Evolutionary conservation across 1,284 basidiomycete genomes (phyloP).

Genomic region (Trichosporon asahii): DNA sequence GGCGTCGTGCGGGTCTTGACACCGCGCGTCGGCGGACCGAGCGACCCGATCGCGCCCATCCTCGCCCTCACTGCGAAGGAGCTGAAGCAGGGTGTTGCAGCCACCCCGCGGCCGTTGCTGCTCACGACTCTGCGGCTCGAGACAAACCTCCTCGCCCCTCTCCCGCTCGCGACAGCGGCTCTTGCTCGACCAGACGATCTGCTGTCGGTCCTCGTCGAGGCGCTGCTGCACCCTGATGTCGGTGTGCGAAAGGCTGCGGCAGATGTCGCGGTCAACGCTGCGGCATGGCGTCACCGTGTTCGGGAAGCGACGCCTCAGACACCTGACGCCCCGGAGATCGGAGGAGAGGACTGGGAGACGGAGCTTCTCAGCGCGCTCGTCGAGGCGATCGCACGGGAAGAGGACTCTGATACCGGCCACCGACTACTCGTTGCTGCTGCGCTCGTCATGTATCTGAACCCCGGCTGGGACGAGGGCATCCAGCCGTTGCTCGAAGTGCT

Average conservation of each 20-base stretch:
- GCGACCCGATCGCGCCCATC: constrained; percentile 39
- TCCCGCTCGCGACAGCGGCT: constrained; percentile 56
- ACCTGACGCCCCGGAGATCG: constrained; percentile 52
- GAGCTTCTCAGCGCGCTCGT: constrained; percentile 75
- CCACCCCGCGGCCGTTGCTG: constrained; percentile 54
- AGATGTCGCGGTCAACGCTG: constrained; percentile 72
- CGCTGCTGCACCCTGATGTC: constrained; percentile 66
- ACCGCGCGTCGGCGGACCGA: constrained; percentile 40
- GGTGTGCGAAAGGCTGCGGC: constrained; percentile 72
- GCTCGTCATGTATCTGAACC: constrained; percentile 65
- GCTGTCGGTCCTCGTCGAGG: constrained; percentile 61
- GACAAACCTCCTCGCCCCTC: constrained; percentile 66
- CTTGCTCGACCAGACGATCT: constrained; percentile 55
- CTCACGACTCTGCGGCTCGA: constrained; percentile 69
- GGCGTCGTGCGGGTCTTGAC: constrained; percentile 59
- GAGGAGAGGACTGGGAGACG: constrained; percentile 72
- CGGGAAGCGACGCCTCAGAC: constrained; percentile 35
- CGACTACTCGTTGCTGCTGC: constrained; percentile 72
- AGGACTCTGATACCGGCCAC: constrained; percentile 73
- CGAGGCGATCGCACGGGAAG: constrained; percentile 68
- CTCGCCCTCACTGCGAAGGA: constrained; percentile 46
- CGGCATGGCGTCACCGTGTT: constrained; percentile 61
- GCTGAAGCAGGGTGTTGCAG: constrained; percentile 19
- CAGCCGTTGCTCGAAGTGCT: constrained; percentile 69
- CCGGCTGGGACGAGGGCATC: constrained; percentile 57